Conservation (phyloP, 2,329 filamentous ascomycete genomes). For the Colletotrichum kahawae region DNA sequence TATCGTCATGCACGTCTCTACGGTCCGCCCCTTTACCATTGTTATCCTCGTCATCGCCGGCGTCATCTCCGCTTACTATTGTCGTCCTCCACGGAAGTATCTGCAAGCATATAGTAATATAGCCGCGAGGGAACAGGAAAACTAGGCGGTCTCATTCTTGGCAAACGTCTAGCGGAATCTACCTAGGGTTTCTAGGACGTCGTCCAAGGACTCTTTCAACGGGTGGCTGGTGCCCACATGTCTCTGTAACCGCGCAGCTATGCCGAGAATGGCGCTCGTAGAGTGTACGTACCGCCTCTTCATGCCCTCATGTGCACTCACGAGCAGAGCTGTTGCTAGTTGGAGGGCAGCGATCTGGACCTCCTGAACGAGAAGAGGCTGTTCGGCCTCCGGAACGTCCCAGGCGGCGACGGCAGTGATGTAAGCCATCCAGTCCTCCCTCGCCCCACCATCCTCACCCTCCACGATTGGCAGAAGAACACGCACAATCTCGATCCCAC, state of each 20-base stretch:
- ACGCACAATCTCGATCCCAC: slow-evolving; percentile 61
- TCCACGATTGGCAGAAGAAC: slow-evolving; percentile 59
- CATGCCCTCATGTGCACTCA: slow-evolving; percentile 49
- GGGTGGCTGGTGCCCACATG: slow-evolving; percentile 33
- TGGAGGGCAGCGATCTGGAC: slow-evolving; percentile 60
- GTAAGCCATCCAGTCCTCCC: slow-evolving; percentile 62
- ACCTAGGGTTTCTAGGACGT: slow-evolving; percentile 43
- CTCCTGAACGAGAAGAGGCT: slow-evolving; percentile 42
- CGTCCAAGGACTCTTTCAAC: slow-evolving; percentile 49
- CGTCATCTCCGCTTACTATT: too few relatives aligned
- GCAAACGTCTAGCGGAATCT: slow-evolving; percentile 18
- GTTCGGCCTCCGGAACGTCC: slow-evolving; percentile 39
- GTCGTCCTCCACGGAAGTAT: not conserved
- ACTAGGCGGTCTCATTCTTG: not conserved
- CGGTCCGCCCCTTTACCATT: too few relatives aligned
- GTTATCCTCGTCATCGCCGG: too few relatives aligned
- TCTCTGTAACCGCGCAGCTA: slow-evolving; percentile 46
- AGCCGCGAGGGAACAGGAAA: not conserved
- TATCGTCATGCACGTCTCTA: too few relatives aligned
- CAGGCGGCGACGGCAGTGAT: slow-evolving; percentile 57
- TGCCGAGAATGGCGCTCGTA: slow-evolving; percentile 52
- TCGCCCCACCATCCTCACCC: slow-evolving; percentile 44
- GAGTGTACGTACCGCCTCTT: slow-evolving; percentile 56
- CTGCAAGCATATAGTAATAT: not conserved
- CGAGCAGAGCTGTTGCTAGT: slow-evolving; percentile 58